phyloP scores from a whole-genome alignment of 306 rosid species.

The Acmispon strigosus region DNA sequence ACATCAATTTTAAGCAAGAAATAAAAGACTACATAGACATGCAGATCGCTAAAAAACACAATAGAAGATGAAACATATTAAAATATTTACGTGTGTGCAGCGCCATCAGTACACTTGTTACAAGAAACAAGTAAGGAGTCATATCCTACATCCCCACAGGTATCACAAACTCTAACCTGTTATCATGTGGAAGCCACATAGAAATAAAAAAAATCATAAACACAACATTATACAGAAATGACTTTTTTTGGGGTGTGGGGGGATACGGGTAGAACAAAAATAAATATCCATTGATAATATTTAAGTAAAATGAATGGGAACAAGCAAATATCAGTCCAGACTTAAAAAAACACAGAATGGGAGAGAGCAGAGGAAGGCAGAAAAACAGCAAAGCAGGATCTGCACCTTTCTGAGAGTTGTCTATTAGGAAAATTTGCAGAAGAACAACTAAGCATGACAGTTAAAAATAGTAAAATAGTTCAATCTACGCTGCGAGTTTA shows the following conservation, averaged over 20 bases:
- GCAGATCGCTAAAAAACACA: not conserved
- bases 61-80: not conserved
- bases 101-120: conserved; percentile 32
- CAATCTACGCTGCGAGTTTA: not conserved
- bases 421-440: not conserved
- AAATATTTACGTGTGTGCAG: conserved; percentile 34
- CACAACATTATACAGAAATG: not conserved
- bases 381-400: too few species aligned
- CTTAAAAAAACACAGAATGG: not conserved
- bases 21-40: not conserved
- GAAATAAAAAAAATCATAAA: not conserved
- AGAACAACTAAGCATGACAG: not conserved
- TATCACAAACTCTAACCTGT: conserved; percentile 36
- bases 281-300: not conserved
- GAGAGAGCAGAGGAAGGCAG: not conserved
- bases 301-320: not conserved
- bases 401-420: not conserved
- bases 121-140: conserved; percentile 15
- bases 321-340: not conserved
- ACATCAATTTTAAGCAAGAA: not conserved
- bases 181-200: not conserved
- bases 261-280: not conserved
- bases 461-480: not conserved
- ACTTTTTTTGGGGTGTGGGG: not conserved
- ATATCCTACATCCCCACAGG: conserved; percentile 27